Conservation (phyloP, 768 basidiomycete species). For the Pleurotus pulmonarius region DNA sequence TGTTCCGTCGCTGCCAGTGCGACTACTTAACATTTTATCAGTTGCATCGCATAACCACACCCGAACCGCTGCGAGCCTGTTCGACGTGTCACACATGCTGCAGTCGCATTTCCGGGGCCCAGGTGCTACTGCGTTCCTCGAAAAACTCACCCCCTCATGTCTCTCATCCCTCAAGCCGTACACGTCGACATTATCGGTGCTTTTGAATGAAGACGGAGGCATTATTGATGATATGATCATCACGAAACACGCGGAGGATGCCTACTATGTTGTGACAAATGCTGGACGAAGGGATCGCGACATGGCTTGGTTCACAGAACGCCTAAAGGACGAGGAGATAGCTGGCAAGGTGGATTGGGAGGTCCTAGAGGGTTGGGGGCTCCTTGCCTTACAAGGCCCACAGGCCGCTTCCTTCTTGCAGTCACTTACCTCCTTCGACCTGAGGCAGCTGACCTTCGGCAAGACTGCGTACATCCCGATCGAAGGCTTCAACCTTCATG, state of each 20-base stretch:
- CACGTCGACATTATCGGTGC: slow-evolving; percentile 80
- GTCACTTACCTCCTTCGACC: slow-evolving; percentile 67
- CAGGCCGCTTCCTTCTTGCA: slow-evolving; percentile 80
- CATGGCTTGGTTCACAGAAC: slow-evolving; percentile 67
- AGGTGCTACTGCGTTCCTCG: slow-evolving; percentile 75
- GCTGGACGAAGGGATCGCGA: slow-evolving; percentile 84
- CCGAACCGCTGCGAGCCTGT: slow-evolving; percentile 77
- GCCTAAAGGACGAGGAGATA: slow-evolving; percentile 51
- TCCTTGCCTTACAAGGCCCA: slow-evolving; percentile 92
- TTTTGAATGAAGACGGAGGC: slow-evolving; percentile 86
- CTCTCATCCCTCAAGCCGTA: slow-evolving; percentile 64
- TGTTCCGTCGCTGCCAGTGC: background rate
- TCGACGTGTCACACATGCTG: slow-evolving; percentile 99
- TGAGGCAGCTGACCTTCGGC: slow-evolving; percentile 77
- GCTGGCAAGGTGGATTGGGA: slow-evolving; percentile 74
- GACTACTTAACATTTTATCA: slow-evolving; percentile 24
- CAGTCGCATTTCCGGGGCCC: slow-evolving; percentile 85
- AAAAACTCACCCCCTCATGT: slow-evolving; percentile 87
- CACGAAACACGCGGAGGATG: slow-evolving; percentile 74
- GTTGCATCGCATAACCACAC: slow-evolving; percentile 91
- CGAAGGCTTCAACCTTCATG: slow-evolving; percentile 75
- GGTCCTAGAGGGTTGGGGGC: slow-evolving; percentile 78
- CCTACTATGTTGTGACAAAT: slow-evolving; percentile 96
- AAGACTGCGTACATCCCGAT: slow-evolving; percentile 78
- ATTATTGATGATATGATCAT: slow-evolving; percentile 96